These are phyloP conservation scores for Cyberlindnera americana DNA, from an alignment of 805 yeast genomes.

Conservation along the genomic window DNA sequence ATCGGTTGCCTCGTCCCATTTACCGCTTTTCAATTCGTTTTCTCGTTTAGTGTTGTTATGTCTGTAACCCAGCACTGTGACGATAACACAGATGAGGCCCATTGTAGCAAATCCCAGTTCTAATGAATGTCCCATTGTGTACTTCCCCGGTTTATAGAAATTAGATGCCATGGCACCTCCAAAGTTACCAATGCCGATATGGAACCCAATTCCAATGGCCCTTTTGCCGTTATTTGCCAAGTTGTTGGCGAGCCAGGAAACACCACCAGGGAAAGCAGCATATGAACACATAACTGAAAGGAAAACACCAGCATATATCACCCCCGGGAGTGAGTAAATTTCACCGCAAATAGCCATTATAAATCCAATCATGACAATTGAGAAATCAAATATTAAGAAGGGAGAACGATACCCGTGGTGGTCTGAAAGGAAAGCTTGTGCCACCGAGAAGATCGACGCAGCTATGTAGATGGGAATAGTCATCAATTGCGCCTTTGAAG, in stretches of 20 bases:
- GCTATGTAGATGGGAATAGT: conserved; percentile 39
- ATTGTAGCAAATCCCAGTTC: conserved; percentile 32
- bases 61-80: conserved; percentile 23
- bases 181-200: conserved; percentile 36
- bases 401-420: conserved; percentile 31
- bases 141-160: conserved; percentile 31
- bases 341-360: conserved; percentile 29
- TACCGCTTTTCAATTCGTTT: conserved; percentile 30
- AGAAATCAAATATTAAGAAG: conserved; percentile 26
- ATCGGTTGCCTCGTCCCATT: conserved; percentile 27
- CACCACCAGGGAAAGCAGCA: conserved; percentile 31
- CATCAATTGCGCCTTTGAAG: conserved; percentile 39
- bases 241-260: conserved; percentile 35
- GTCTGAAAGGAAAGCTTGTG: conserved; percentile 29
- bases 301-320: conserved; percentile 32
- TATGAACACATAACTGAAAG: conserved; percentile 29
- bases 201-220: conserved; percentile 36
- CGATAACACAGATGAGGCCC: conserved; percentile 28
- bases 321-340: conserved; percentile 25
- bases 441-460: conserved; percentile 30
- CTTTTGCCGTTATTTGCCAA: conserved; percentile 33
- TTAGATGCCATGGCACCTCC: conserved; percentile 34
- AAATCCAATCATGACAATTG: conserved; percentile 33
- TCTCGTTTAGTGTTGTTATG: conserved; percentile 25
- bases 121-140: conserved; percentile 31